These are phyloP conservation scores for Kwoniella heveanensis DNA, from an alignment of 768 basidiomycete genomes.

Conservation along the genomic window DNA sequence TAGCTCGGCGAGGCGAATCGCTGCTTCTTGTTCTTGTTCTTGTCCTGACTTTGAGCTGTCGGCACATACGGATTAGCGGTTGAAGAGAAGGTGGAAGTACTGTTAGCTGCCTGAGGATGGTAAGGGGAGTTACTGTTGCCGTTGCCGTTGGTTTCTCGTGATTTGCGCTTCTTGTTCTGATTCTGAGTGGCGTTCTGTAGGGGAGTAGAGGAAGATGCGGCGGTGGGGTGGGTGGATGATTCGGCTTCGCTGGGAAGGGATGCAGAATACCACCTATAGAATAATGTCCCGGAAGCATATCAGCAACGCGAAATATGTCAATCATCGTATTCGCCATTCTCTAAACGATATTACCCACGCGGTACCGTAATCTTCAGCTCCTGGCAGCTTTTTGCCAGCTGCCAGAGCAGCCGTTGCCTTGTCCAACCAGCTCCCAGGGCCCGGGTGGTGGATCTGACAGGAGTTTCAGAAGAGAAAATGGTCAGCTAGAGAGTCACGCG, in stretches of 20 bases:
- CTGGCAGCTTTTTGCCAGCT: conserved; percentile 38
- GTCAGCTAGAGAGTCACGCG: no score
- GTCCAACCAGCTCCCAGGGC: conserved; percentile 53
- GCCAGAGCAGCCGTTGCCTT: conserved; percentile 51
- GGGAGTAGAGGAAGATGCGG: neutral
- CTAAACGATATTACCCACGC: conserved; percentile 32
- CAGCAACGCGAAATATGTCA: no score
- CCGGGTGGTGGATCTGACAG: conserved; percentile 46
- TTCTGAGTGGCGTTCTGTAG: neutral
- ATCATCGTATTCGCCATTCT: no score
- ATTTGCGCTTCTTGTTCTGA: conserved; percentile 17
- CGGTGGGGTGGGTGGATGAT: neutral
- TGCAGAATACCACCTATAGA: conserved; percentile 29
- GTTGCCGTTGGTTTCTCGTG: conserved; percentile 2
- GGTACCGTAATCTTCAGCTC: conserved; percentile 29
- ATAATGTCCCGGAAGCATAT: no score
- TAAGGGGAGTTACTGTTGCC: no score
- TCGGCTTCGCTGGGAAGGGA: conserved; percentile 10
- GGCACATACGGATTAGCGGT: conserved; percentile 29
- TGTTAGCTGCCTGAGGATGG: no score
- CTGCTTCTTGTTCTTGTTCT: neutral
- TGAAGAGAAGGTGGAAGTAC: neutral
- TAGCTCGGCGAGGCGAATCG: conserved; percentile 27
- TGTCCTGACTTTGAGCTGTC: conserved; percentile 3
- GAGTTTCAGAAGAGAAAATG: neutral